A percentile compares a stretch with the other conserved stretches of the same genome.
These are phyloP conservation scores for Hericium coralloides DNA, from an alignment of 768 basidiomycete genomes.

Conservation along the genomic window DNA sequence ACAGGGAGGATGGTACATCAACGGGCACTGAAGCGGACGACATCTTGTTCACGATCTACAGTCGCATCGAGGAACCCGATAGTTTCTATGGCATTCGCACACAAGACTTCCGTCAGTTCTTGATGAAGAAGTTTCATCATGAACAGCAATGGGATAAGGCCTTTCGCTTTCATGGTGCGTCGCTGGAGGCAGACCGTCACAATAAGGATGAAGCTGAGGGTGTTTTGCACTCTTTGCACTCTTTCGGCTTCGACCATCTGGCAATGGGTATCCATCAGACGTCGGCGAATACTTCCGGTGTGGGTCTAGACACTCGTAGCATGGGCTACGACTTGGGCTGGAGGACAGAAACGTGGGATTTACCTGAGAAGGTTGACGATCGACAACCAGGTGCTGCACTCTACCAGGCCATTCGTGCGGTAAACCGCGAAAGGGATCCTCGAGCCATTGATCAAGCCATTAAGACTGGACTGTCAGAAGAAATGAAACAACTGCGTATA, in stretches of 20 bases:
- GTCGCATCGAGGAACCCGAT: conserved; percentile 94
- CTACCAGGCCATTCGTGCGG: conserved; percentile 71
- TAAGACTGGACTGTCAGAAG: conserved; percentile 40
- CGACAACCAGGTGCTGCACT: conserved; percentile 47
- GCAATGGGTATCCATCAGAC: conserved; percentile 60
- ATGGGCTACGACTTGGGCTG: conserved; percentile 81
- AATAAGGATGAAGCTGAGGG: conserved; percentile 44
- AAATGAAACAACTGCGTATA: conserved; percentile 53
- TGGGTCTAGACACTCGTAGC: conserved; percentile 26
- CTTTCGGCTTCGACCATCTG: conserved; percentile 86
- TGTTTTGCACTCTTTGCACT: conserved; percentile 72
- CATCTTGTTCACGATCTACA: conserved; percentile 86
- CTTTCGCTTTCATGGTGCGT: conserved; percentile 83
- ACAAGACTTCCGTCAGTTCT: conserved; percentile 64
- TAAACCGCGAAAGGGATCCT: conserved; percentile 70
- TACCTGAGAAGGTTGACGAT: conserved; percentile 52
- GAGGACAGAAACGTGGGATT: conserved; percentile 93
- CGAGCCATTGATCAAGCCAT: conserved; percentile 39
- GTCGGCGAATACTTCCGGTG: conserved; percentile 25
- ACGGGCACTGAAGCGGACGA: conserved; percentile 41
- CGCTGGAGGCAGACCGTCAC: conserved; percentile 51
- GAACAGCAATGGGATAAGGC: conserved; percentile 91
- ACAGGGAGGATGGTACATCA: conserved; percentile 22
- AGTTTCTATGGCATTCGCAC: conserved; percentile 94
- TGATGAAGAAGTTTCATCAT: conserved; percentile 83